Evolutionary conservation across 2,329 filamentous ascomycete genomes (phyloP), one percentile per base, ranked within the genome.

Genomic region (Calonectria crousiana): DNA sequence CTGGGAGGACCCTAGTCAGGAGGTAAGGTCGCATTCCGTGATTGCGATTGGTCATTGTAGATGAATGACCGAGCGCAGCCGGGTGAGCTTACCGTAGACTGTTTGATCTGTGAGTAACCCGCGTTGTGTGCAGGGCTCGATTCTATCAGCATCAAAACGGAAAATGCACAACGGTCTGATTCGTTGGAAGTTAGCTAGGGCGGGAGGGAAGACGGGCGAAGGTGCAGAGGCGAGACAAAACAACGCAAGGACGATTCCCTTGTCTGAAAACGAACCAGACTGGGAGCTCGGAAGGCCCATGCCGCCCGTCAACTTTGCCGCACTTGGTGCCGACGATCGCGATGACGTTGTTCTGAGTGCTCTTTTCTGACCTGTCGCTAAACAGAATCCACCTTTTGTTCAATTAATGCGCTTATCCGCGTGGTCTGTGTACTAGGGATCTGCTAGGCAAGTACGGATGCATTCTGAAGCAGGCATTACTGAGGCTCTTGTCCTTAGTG

Each of bases 1-100:
- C 77, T 64, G 58, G 67, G 73, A 75, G 32, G 34, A 69, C 65
- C 79, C 79, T 62, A 28, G 77, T 79, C 79, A 81, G 79, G 78
- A 72, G 79, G 75, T 76, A 74, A 78, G 77, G 73, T 44, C 65
- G 53, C 36, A 52, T 58, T n/a, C 32, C 44, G 23, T 36, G 41
- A 30, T 52, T 62, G 64, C 64, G 64, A 72, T 67, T 67, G 69
- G 69, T 32, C 36, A 49, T 34, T 58, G 30, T 38, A 49, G 30
- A 28, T 32, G 52, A 44, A 58, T 47, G 71, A 67, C 71, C 56
- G 65, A 75, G 67, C 65, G 67, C 70, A 65, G 66, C 58, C 60
- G 60, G 67, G 64, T 70, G 44, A 73, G 69, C 64, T 65, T 56
- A 72, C 69, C 23, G 38, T 23, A 67, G 47, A 38, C 30, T 70